Evolutionary conservation across 164 flowering plant genomes (phyloP).

Genomic region (Aristolochia fimbriata): DNA sequence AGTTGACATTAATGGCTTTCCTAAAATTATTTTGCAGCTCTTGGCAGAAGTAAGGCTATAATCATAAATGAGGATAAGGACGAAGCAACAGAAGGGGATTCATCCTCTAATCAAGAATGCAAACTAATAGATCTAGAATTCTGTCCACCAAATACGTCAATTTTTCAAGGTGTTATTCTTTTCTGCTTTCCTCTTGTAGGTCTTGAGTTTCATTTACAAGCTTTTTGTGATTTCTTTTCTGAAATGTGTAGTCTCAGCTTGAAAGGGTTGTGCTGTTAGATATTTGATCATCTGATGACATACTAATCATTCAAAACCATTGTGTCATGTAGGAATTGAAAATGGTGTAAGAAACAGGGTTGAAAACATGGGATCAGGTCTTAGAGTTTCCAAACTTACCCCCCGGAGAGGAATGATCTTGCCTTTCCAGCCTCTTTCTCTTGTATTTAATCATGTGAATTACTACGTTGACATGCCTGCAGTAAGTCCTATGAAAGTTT

Average conservation of each 20-base stretch:
- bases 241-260: too few relatives aligned
- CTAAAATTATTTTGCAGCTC: conserved; percentile 18
- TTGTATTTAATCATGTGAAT: conserved; percentile 47
- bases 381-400: conserved; percentile 7
- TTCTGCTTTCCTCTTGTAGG: too few relatives aligned
- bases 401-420: conserved; percentile 50
- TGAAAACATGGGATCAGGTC: conserved; percentile 5
- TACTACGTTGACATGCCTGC: conserved; percentile 66
- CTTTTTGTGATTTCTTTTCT: too few relatives aligned
- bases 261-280: neutral
- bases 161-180: neutral
- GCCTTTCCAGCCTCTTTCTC: conserved; percentile 51
- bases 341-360: conserved; percentile 15
- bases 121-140: conserved; percentile 1
- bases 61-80: conserved; percentile 18
- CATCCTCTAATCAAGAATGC: conserved; percentile 7
- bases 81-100: conserved; percentile 7
- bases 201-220: too few relatives aligned
- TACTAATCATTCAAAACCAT: neutral
- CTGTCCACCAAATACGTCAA: conserved; percentile 12
- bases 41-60: conserved; percentile 24
- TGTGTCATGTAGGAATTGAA: conserved; percentile 16
- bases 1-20: neutral
- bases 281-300: neutral
- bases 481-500: conserved; percentile 24